Percentiles rank a stretch among this genome's conserved stretches.
Evolutionary conservation across 805 yeast species (phyloP).

Genomic region (Ogataea kodamae): DNA sequence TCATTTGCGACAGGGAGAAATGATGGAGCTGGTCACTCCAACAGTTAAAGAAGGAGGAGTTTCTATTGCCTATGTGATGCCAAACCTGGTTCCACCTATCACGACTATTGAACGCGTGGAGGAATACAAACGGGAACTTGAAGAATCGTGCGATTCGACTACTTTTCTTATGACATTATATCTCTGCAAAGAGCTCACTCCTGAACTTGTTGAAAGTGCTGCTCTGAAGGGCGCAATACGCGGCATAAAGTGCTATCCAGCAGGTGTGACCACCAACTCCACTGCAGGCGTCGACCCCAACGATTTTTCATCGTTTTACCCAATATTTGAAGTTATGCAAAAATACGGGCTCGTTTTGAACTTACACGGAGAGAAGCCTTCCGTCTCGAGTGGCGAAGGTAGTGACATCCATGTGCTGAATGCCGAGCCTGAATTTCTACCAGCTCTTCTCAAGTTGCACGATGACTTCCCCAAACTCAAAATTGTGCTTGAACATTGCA

Average conservation of each 20-base stretch:
- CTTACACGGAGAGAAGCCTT: conserved; percentile 94
- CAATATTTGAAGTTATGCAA: conserved; percentile 87
- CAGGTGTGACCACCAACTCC: conserved; percentile 98
- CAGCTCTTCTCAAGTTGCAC: conserved; percentile 79
- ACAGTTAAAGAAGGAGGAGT: conserved; percentile 88
- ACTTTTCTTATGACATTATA: conserved; percentile 91
- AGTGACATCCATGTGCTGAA: conserved; percentile 84
- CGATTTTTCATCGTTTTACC: conserved; percentile 84
- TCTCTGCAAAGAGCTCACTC: conserved; percentile 73
- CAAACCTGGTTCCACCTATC: conserved; percentile 90
- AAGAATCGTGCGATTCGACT: conserved; percentile 70
- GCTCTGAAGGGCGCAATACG: conserved; percentile 62
- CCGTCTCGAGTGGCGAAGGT: conserved; percentile 35
- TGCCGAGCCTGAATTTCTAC: conserved; percentile 90
- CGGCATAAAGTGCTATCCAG: conserved; percentile 97
- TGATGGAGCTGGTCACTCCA: conserved; percentile 92
- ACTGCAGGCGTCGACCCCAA: conserved; percentile 89
- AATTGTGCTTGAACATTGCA: conserved; percentile 91
- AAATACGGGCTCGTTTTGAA: conserved; percentile 73
- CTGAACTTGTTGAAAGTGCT: conserved; percentile 79
- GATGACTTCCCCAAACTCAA: conserved; percentile 78
- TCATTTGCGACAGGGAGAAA: conserved; percentile 87
- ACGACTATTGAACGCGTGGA: conserved; percentile 70
- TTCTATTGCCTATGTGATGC: conserved; percentile 92
- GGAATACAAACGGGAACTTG: conserved; percentile 62